Evolutionary conservation across 306 rosid genomes (phyloP), one percentile per base, ranked within the genome.

Genomic region (Fragaria ananassa): DNA sequence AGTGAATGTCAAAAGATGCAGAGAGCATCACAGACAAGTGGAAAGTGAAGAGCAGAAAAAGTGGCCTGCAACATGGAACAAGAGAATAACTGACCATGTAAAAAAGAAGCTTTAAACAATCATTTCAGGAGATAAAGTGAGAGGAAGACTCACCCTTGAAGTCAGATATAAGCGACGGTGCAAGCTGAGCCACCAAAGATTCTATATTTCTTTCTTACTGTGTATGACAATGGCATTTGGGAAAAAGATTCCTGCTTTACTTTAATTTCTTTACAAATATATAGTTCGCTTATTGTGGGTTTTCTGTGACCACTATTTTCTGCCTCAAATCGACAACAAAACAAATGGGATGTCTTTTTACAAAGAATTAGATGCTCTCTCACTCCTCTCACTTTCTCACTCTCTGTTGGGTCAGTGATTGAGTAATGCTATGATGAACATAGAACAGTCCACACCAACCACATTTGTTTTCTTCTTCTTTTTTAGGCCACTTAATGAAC

Each of bases 341-440:
- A 75, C 85, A 44, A 68, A 76, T 45, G 76, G 67, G 79, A 17
- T 82, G 84, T 83, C 85, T 79, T 83, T 84, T 54, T 81, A 18
- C 74, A 64, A 83, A 80, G 88, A 87, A 90, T 83, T 79, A 73
- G 91, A 85, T 87, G 76, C 78, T 77, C 78, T 13, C 60, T 51
- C 69, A 19, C 51, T 29, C 53, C 74, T 56, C 54, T 17, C 69
- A 68, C 34, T 56, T 4, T 56, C 54, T 21, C 69, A 73, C 34
- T 56, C 7, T 7, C 29, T 15, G 4, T 65, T 66, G 63, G 69
- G 37, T 6, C 23, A 11, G 68, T 61, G 50, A 10, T n/a, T 75
- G 81, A 21, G 70, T 77, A 78, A 80, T 82, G 79, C 58, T 76
- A 84, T 18, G 79, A 31, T 65, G 70, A 19, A 65, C 70, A 65